Percentiles rank a stretch among this genome's conserved stretches.
These are phyloP conservation scores for Linnemannia schmuckeri DNA, from an alignment of 192 early-diverging fungal species.

Conservation along the genomic window DNA sequence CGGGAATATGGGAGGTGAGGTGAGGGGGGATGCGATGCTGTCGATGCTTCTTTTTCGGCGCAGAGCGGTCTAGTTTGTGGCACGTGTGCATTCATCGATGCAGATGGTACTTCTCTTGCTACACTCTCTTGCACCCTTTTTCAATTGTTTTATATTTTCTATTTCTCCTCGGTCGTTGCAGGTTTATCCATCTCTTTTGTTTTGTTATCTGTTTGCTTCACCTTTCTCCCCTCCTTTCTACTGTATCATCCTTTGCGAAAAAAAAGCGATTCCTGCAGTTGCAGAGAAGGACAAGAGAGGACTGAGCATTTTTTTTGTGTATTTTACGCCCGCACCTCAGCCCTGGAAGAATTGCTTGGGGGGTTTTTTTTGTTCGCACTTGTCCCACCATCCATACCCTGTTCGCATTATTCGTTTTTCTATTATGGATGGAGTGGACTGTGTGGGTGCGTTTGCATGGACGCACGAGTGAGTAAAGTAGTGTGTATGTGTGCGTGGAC, in stretches of 20 bases:
- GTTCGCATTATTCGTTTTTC: not conserved
- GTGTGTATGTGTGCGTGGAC: no score
- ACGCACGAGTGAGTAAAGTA: no score
- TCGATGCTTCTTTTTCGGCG: not conserved
- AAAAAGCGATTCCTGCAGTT: no score
- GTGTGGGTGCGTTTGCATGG: not conserved
- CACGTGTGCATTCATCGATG: not conserved
- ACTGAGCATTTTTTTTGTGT: not conserved
- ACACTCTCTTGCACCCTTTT: not conserved
- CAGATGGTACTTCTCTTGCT: slow-evolving; percentile 1
- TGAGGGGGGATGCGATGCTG: not conserved
- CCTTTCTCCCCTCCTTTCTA: not conserved
- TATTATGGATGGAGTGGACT: not conserved
- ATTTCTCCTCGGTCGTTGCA: not conserved
- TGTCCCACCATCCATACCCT: not conserved
- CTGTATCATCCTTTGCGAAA: not conserved
- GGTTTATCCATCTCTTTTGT: not conserved
- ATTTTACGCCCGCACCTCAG: slow-evolving; percentile 4
- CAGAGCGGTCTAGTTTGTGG: not conserved
- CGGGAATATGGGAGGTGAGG: not conserved
- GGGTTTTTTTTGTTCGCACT: not conserved
- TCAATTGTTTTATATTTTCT: not conserved
- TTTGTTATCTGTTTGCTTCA: slow-evolving; percentile 1
- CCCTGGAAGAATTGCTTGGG: not conserved
- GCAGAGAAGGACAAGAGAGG: not conserved